A percentile compares a stretch with the other conserved stretches of the same genome.
phyloP scores from a whole-genome alignment of 441 rosid species.

The Hura crepitans region DNA sequence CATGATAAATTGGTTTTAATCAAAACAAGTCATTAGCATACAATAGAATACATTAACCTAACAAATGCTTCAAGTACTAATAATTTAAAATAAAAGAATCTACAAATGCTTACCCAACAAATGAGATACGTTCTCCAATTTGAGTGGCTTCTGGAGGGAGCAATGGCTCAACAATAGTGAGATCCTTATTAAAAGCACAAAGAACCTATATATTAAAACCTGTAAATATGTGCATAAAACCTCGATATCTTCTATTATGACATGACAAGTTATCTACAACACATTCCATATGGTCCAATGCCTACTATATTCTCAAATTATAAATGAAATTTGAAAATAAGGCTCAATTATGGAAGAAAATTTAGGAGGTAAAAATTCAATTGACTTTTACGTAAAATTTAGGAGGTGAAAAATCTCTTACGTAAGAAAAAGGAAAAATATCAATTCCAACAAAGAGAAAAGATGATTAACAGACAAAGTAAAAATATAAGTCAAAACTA shows the following conservation, averaged over 20 bases:
- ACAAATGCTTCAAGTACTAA: conserved; percentile 12
- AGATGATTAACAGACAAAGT: too few species aligned
- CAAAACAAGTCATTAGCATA: conserved; percentile 6
- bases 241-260: background rate
- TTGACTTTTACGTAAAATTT: too few species aligned
- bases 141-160: conserved; percentile 78
- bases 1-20: too few species aligned
- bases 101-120: conserved; percentile 57
- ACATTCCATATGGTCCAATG: background rate
- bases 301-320: background rate
- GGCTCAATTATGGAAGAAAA: too few species aligned
- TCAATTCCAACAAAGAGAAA: too few species aligned
- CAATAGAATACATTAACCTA: conserved; percentile 7
- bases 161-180: conserved; percentile 72
- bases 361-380: too few species aligned
- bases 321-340: conserved; percentile 1
- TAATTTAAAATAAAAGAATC: background rate
- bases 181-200: conserved; percentile 88
- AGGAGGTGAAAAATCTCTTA: too few species aligned
- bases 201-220: conserved; percentile 47
- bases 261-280: background rate
- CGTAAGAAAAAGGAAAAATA: too few species aligned
- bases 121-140: conserved; percentile 66
- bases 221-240: background rate
- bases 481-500: too few species aligned